phyloP scores from a whole-genome alignment of 768 basidiomycete species.

The Suillus luteus region DNA sequence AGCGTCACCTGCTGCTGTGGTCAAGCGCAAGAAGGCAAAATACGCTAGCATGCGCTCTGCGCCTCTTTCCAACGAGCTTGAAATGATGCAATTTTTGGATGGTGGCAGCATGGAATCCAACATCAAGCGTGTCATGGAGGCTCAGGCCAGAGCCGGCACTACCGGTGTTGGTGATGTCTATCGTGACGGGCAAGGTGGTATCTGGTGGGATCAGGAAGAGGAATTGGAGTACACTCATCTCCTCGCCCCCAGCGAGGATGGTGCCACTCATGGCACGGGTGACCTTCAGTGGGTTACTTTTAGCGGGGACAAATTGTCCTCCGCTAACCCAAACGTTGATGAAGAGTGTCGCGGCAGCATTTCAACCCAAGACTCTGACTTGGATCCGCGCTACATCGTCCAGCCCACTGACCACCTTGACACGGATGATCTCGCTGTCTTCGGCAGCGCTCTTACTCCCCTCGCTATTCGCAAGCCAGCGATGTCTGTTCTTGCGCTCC shows the following conservation, averaged over 20 bases:
- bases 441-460: conserved; percentile 31
- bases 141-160: conserved; percentile 50
- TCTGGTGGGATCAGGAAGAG: conserved; percentile 77
- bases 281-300: conserved; percentile 50
- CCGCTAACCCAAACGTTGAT: conserved; percentile 9
- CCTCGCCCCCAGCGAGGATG: conserved; percentile 42
- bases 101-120: conserved; percentile 62
- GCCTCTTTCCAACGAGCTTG: conserved; percentile 65
- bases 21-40: conserved; percentile 54
- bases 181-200: conserved; percentile 58
- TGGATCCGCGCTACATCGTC: conserved; percentile 52
- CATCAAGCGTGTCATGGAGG: conserved; percentile 53
- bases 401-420: conserved; percentile 34
- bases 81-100: conserved; percentile 67
- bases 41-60: conserved; percentile 44
- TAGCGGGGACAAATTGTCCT: conserved; percentile 28
- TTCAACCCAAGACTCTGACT: conserved; percentile 55
- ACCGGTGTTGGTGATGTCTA: conserved; percentile 50
- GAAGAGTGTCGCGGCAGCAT: conserved; percentile 46
- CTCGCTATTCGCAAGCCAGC: conserved; percentile 32
- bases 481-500: conserved; percentile 39
- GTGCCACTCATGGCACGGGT: conserved; percentile 25
- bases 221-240: conserved; percentile 69
- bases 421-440: conserved; percentile 38
- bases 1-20: conserved; percentile 34